A percentile compares a stretch with the other conserved stretches of the same genome.
Conservation (phyloP, 495 filamentous ascomycete genomes). For the Aspergillus conjunctus region DNA sequence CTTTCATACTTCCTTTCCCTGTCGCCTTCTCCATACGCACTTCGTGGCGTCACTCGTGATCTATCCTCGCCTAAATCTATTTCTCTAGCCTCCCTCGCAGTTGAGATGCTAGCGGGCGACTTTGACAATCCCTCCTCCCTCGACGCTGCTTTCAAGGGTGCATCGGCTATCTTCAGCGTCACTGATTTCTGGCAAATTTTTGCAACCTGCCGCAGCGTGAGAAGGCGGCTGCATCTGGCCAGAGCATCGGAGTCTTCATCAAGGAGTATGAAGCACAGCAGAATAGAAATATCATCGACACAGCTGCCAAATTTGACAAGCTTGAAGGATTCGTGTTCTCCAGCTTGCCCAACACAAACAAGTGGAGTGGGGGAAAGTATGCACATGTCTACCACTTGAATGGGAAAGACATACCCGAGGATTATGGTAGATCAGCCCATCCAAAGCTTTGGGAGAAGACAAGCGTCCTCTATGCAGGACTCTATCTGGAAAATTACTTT, state of each 20-base stretch:
- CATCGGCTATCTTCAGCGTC: constrained; percentile 50
- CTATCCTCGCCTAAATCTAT: background rate
- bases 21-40: constrained; percentile 7
- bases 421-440: constrained; percentile 37
- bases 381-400: constrained; percentile 45
- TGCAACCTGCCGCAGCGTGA: constrained; percentile 4
- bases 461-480: constrained; percentile 41
- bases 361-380: constrained; percentile 38
- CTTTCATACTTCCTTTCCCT: constrained; percentile 33
- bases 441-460: constrained; percentile 48
- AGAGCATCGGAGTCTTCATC: constrained; percentile 28
- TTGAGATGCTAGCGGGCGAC: constrained; percentile 51
- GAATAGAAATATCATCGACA: constrained; percentile 50
- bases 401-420: constrained; percentile 35
- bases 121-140: constrained; percentile 44
- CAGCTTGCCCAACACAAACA: constrained; percentile 34
- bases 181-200: constrained; percentile 50
- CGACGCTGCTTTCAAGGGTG: constrained; percentile 45
- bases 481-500: constrained; percentile 38
- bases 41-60: constrained; percentile 9
- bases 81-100: constrained; percentile 33
- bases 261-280: constrained; percentile 41
- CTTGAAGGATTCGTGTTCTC: constrained; percentile 47
- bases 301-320: constrained; percentile 42
- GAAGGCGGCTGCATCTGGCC: constrained; percentile 3